Conservation (phyloP, 257 asterid species). For the Solanum ahanhuiri region DNA sequence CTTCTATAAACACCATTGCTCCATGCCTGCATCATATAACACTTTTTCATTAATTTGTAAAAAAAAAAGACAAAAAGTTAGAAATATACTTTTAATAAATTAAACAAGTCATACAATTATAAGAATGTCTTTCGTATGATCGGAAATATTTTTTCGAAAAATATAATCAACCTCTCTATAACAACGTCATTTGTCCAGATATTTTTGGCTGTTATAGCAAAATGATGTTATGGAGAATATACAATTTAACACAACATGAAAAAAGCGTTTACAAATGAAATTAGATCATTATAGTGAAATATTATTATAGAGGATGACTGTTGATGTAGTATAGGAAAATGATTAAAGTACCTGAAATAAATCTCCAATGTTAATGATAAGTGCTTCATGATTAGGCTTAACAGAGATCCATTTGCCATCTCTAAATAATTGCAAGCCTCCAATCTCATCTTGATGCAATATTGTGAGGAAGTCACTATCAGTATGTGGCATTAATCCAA, state of each 20-base stretch:
- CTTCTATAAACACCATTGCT: slow-evolving; percentile 78
- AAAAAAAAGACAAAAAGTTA: not conserved
- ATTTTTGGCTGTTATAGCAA: not conserved
- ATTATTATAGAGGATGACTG: not conserved
- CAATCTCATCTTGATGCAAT: slow-evolving; percentile 66
- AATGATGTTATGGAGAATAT: not conserved
- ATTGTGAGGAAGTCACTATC: slow-evolving; percentile 83
- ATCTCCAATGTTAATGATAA: slow-evolving; percentile 64
- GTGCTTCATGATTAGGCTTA: slow-evolving; percentile 60
- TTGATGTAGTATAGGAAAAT: not conserved
- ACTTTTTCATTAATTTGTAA: not conserved
- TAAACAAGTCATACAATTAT: not conserved
- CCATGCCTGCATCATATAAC: slow-evolving; percentile 66
- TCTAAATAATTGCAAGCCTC: slow-evolving; percentile 69
- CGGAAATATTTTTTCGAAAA: not conserved
- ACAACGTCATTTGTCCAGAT: not conserved
- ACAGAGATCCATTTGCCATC: slow-evolving; percentile 79
- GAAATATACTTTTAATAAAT: no score
- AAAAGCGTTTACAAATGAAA: not conserved
- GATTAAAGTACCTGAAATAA: slow-evolving; percentile 34
- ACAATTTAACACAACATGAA: not conserved
- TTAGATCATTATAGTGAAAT: not conserved
- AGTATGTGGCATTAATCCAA: slow-evolving; percentile 73
- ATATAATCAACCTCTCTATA: not conserved
- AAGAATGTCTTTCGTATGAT: not conserved